Evolutionary conservation across 2,329 filamentous ascomycete genomes (phyloP), one percentile per base, ranked within the genome.

Genomic region (Aureobasidium mangrovei): DNA sequence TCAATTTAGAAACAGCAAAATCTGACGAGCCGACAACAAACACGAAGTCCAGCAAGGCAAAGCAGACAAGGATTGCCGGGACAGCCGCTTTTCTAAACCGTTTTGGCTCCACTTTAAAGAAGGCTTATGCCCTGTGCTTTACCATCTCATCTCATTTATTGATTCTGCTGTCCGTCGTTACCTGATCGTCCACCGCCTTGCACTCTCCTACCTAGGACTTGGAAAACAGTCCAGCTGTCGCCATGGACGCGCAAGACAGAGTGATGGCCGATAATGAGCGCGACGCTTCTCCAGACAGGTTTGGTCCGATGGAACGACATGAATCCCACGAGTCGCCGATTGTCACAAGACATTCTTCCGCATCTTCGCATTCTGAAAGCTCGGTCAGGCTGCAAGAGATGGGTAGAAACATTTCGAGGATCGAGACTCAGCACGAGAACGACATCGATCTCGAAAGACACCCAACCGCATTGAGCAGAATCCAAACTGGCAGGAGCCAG

Each of bases 401-500:
- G 63, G 42, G 62, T 68, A 58, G 71, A 73, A 53, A 66, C 48
- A 77, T 87, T 70, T 82, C 78, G 63, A 76, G 83, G 51, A 66
- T 82, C n/a, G 75, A 81, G 4, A 88, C 84, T 3, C 77, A 82
- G 59, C 72, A 74, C 61, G 85, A 88, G 63, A 61, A 65, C 24
- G 63, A 64, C 7, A 61, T 64, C 27, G 69, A 70, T 40, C 75
- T 88, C 38, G 85, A 88, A 65, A 76, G 83, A 55, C 79, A 87
- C 60, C 79, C 80, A 18, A 88, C 85, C 7, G 83, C 80, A 53
- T 73, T 91, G 56, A 81, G 79, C 65, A 80, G 86, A 36, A 88
- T 91, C 59, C 78, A 84, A 43, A 89, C 86, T 3, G 78, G 81
- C 35, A 73, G 80, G 47, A 85, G 81, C 60, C 86, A 90, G 67